Percentiles rank a stretch among this genome's conserved stretches.
Evolutionary conservation across 2,329 filamentous ascomycete genomes (phyloP).

Genomic region (Cercospora sojina): DNA sequence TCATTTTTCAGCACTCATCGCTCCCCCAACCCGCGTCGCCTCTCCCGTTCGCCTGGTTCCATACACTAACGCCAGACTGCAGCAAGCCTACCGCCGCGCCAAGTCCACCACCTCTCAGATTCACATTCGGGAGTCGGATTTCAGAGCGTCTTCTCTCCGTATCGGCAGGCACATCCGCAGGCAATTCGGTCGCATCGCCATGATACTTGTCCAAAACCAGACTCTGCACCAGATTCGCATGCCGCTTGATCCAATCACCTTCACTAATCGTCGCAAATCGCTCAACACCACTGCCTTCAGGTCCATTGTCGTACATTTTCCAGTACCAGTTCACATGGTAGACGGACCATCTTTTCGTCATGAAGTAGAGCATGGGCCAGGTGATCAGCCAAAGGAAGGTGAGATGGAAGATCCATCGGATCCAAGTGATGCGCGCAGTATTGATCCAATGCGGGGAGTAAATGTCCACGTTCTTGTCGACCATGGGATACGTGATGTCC

Average conservation of each 20-base stretch:
- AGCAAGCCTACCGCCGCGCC: conserved; percentile 31
- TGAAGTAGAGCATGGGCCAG: conserved; percentile 69
- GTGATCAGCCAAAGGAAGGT: conserved; percentile 67
- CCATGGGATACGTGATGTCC: conserved; percentile 59
- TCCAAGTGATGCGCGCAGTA: conserved; percentile 65
- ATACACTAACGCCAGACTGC: conserved; percentile 28
- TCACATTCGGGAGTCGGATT: conserved; percentile 21
- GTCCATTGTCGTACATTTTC: conserved; percentile 27
- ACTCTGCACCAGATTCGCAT: conserved; percentile 59
- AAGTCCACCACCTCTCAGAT: conserved; percentile 27
- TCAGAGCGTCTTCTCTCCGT: conserved; percentile 37
- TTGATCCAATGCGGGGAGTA: conserved; percentile 65
- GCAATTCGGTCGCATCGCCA: conserved; percentile 38
- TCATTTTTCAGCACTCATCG: conserved; percentile 18
- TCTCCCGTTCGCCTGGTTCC: conserved; percentile 28
- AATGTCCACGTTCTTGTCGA: conserved; percentile 58
- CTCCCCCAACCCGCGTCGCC: conserved; percentile 25
- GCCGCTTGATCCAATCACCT: conserved; percentile 61
- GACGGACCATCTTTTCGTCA: conserved; percentile 67
- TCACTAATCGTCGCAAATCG: conserved; percentile 54
- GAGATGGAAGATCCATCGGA: conserved; percentile 64
- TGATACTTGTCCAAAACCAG: conserved; percentile 60
- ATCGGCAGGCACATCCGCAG: conserved; percentile 44
- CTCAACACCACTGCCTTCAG: conserved; percentile 30
- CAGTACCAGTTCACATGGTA: conserved; percentile 65